Conservation (phyloP, 2,329 filamentous ascomycete genomes). For the Pseudofabraea citricarpa region DNA sequence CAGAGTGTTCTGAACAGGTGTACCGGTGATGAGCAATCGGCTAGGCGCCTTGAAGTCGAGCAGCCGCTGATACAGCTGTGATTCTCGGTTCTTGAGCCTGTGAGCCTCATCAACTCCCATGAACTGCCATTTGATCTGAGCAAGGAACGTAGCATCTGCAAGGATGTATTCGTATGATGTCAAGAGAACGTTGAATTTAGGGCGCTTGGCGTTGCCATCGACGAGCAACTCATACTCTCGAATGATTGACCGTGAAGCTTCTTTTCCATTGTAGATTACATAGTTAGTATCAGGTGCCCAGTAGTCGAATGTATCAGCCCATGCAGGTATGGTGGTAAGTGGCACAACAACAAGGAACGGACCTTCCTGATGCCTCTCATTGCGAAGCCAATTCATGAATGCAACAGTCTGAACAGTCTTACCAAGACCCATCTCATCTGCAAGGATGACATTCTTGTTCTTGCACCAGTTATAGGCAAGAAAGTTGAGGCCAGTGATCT, state of each 20-base stretch:
- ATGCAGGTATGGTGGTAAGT: slow-evolving; percentile 93
- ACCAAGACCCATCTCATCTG: slow-evolving; percentile 97
- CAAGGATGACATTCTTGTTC: slow-evolving; percentile 91
- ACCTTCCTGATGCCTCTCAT: slow-evolving; percentile 83
- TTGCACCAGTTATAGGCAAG: slow-evolving; percentile 93
- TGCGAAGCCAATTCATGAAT: slow-evolving; percentile 94
- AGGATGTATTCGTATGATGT: slow-evolving; percentile 98
- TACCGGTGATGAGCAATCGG: slow-evolving; percentile 91
- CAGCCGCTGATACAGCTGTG: slow-evolving; percentile 83
- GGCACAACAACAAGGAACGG: slow-evolving; percentile 97
- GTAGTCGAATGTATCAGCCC: slow-evolving; percentile 95
- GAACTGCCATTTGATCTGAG: slow-evolving; percentile 94
- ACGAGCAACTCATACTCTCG: slow-evolving; percentile 84
- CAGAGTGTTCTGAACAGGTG: slow-evolving; percentile 94
- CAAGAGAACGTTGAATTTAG: slow-evolving; percentile 95
- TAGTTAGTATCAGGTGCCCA: slow-evolving; percentile 98
- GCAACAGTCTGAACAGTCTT: slow-evolving; percentile 98
- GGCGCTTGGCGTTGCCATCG: slow-evolving; percentile 79
- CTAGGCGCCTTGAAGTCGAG: slow-evolving; percentile 83
- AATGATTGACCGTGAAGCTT: slow-evolving; percentile 80
- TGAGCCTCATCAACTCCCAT: slow-evolving; percentile 96
- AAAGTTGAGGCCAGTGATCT: slow-evolving; percentile 91
- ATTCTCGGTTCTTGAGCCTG: slow-evolving; percentile 92
- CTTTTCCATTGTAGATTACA: slow-evolving; percentile 90
- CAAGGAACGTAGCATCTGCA: slow-evolving; percentile 76